A percentile compares a stretch with the other conserved stretches of the same genome.
Evolutionary conservation across 805 yeast species (phyloP).

Genomic region (Yarrowia sp.): DNA sequence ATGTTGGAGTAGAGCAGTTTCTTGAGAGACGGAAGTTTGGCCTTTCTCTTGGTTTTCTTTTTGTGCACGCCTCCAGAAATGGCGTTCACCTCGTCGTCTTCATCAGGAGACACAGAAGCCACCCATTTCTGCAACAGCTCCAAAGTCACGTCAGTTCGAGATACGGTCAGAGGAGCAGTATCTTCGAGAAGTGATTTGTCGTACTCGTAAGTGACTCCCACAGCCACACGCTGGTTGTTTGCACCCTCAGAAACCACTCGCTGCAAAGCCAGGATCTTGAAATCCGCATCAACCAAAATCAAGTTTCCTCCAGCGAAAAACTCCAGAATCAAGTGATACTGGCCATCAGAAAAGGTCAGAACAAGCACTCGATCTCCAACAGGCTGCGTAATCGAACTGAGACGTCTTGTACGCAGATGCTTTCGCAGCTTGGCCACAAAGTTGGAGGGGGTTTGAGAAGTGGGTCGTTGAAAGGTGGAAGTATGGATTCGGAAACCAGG

Average conservation of each 20-base stretch:
- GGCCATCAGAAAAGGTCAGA: conserved; percentile 81
- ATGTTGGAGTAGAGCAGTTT: conserved; percentile 65
- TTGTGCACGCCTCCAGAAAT: conserved; percentile 10
- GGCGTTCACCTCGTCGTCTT: conserved; percentile 21
- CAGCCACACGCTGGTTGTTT: conserved; percentile 59
- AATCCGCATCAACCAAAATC: conserved; percentile 65
- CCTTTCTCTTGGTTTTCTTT: conserved; percentile 28
- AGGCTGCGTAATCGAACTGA: conserved; percentile 70
- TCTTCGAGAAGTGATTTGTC: neutral
- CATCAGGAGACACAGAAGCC: neutral
- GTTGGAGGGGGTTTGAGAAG: conserved; percentile 77
- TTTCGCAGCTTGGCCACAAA: conserved; percentile 85
- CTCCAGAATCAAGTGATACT: conserved; percentile 71
- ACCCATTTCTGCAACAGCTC: conserved; percentile 8
- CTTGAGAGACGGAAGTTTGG: conserved; percentile 52
- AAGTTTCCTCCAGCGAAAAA: conserved; percentile 95
- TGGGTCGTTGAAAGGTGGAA: conserved; percentile 77
- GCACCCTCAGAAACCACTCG: conserved; percentile 75
- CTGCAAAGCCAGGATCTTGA: conserved; percentile 68
- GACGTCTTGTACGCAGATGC: conserved; percentile 75
- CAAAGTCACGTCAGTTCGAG: neutral
- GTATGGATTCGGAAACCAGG: conserved; percentile 80
- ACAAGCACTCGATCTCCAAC: conserved; percentile 82
- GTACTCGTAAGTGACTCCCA: conserved; percentile 63
- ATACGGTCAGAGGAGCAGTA: conserved; percentile 3